These are phyloP conservation scores for Podospora anserina DNA, from an alignment of 495 filamentous ascomycete species.

Conservation along the genomic window DNA sequence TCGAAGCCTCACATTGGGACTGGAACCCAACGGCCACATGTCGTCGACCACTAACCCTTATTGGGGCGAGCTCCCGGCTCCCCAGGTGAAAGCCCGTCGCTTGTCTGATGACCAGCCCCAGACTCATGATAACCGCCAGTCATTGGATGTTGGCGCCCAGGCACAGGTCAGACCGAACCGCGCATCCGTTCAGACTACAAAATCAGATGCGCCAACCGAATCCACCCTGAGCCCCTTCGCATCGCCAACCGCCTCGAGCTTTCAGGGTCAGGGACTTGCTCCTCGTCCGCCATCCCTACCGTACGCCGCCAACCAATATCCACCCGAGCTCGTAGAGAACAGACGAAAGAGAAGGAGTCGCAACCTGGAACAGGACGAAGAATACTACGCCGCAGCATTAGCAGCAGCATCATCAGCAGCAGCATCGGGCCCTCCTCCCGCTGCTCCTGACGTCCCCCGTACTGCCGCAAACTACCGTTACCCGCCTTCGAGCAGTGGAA, in stretches of 20 bases:
- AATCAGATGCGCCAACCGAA: constrained; percentile 47
- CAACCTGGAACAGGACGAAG: constrained; percentile 33
- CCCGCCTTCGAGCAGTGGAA: constrained; percentile 43
- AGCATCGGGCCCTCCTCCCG: constrained; percentile 37
- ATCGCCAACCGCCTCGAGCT: constrained; percentile 49
- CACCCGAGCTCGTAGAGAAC: constrained; percentile 38
- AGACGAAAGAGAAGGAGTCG: constrained; percentile 37
- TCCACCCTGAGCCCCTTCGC: constrained; percentile 51
- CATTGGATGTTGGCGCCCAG: constrained; percentile 41
- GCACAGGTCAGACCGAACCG: constrained; percentile 38
- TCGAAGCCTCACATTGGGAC: constrained; percentile 8
- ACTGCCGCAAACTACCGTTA: constrained; percentile 56
- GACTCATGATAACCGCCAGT: constrained; percentile 36
- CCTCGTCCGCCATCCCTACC: constrained; percentile 50
- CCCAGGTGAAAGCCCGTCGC: constrained; percentile 41
- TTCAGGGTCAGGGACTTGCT: constrained; percentile 45
- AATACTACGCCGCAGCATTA: constrained; percentile 19
- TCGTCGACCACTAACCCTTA: constrained; percentile 33
- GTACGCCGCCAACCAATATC: constrained; percentile 46
- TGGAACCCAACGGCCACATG: constrained; percentile 36
- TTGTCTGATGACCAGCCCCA: constrained; percentile 40
- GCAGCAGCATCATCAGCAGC: neutral
- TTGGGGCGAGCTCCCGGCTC: constrained; percentile 43
- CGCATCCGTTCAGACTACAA: constrained; percentile 43
- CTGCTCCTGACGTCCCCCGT: constrained; percentile 58